Evolutionary conservation across 2,329 filamentous ascomycete genomes (phyloP), one percentile per base, ranked within the genome.

Genomic region (Penicillium sp.): DNA sequence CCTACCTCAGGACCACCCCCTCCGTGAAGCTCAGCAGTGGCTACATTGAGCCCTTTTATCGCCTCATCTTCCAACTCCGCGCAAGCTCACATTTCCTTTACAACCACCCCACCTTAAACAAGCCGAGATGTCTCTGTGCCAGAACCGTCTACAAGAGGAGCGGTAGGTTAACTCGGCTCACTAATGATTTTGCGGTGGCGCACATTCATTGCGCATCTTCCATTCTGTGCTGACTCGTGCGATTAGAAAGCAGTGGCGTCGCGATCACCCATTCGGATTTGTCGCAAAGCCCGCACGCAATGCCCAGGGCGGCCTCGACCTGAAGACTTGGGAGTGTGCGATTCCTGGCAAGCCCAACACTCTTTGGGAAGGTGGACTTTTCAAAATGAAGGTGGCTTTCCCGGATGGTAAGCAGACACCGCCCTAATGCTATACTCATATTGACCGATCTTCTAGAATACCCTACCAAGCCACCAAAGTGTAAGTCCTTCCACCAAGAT

Each of bases 381-480:
- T 97, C 80, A 99, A 97, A 79, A 79, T 99, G 55, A 91, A 89
- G 54, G 88, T 99, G 66, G 86, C 83, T 10, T 99, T 99, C 66
- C 94, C 95, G 0, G 94, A 99, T 68, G 92, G 92, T 94, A 76
- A 74, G 86, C 76, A 34, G 9, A 50, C 47, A 57, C 45, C 47
- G 29, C 32, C 24, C 31, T 21, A 32, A 41, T 54, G 45, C 56
- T 58, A 45, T 60, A 50, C 32, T 22, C 53, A 39, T 38, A 56
- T 52, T 41, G 53, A 53, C 55, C 38, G 31, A 44, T 51, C 34
- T 43, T 60, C 60, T 67, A 96, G 94, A 99, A 69, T 99, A 99
- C 74, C 94, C 94, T 14, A 99, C 95, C 48, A 99, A 99, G 76
- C 94, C 94, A 31, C 94, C 94, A 1, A 99, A 99, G 78, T 99